phyloP scores from a whole-genome alignment of 805 yeast species.

The Wickerhamomyces hampshirensis region DNA sequence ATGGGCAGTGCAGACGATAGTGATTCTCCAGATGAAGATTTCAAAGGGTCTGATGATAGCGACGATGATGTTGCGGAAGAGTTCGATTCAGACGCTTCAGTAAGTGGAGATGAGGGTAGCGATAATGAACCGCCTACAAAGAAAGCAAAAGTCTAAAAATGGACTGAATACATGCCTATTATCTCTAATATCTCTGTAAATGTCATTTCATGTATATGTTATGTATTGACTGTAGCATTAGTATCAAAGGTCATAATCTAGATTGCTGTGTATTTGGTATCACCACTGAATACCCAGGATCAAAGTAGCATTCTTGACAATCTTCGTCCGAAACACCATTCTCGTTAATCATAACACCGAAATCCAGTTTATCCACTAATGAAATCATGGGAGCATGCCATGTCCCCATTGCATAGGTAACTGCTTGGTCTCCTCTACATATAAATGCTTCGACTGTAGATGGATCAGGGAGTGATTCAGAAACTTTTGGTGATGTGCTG shows the following conservation, averaged over 20 bases:
- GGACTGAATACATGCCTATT: no score
- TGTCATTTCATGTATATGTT: no score
- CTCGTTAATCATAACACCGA: conserved; percentile 85
- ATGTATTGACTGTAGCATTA: no score
- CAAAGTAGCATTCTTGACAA: conserved; percentile 72
- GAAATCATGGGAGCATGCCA: conserved; percentile 99
- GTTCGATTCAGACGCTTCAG: conserved; percentile 20
- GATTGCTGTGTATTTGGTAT: conserved; percentile 4
- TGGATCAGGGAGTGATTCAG: conserved; percentile 55
- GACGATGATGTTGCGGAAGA: conserved; percentile 38
- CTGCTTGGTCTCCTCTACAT: conserved; percentile 81
- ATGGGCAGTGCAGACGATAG: conserved; percentile 80
- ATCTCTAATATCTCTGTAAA: no score
- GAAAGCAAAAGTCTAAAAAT: conserved; percentile 23
- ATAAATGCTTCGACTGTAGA: conserved; percentile 58
- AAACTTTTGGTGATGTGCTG: conserved; percentile 28
- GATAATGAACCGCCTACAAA: conserved; percentile 34
- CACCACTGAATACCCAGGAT: conserved; percentile 46
- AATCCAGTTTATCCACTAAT: conserved; percentile 62
- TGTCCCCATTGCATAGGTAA: conserved; percentile 73
- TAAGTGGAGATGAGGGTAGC: conserved; percentile 16
- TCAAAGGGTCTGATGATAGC: conserved; percentile 58
- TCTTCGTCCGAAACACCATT: conserved; percentile 76
- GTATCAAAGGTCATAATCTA: no score
- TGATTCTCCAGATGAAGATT: conserved; percentile 83